Base-by-base conservation (phyloP, 2,329 filamentous ascomycete genomes). In the Aspergillus puulaauensis region DNA sequence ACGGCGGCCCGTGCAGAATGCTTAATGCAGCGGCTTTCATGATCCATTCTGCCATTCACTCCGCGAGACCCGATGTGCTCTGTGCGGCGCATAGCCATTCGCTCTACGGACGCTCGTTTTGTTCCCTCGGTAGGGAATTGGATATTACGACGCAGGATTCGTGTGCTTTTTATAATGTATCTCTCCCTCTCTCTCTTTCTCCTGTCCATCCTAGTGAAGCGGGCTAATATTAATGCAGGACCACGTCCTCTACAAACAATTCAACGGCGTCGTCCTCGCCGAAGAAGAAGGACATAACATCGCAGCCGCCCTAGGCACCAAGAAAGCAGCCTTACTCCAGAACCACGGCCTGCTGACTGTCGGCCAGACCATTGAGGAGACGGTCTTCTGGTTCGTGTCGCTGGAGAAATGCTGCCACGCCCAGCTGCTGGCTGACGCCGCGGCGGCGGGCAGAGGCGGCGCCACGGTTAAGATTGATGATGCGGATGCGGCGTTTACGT, bases 401-500 rank as follows among this genome's bases (percentile, higher is more conserved):
- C 58, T 84, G 59, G 82, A 84, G 35, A 83, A 81, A 59, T 82
- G 79, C 66, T 83, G 81, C 64, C 76, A 83, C 57, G 75, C 78
- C 37, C 82, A 84, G 67, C 66, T 84, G 45, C 61, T 83, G 59
- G 82, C 80, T 2, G 81, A 83, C 64, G 82, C 82, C 0, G 81
- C 81, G 3, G 76, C 75, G 1, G 69, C 66, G 0, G 87, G 88
- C 0, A 77, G 85, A 3, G 89, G 88, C 1, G 81, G 82, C 1
- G 74, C 81, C 68, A 89, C 88, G 0, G 76, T 90, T 31, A 87
- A 88, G 72, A 88, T 92, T 64, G 77, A 81, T 8, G 83, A 89
- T 1, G 84, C 86, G 52, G 88, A 92, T 69, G 89, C 89, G 1
- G 76, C 70, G 15, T 89, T 83, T 66, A 91, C 89, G 0, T 86